These are phyloP conservation scores for Bombardia bombarda DNA, from an alignment of 495 filamentous ascomycete genomes.

Conservation along the genomic window DNA sequence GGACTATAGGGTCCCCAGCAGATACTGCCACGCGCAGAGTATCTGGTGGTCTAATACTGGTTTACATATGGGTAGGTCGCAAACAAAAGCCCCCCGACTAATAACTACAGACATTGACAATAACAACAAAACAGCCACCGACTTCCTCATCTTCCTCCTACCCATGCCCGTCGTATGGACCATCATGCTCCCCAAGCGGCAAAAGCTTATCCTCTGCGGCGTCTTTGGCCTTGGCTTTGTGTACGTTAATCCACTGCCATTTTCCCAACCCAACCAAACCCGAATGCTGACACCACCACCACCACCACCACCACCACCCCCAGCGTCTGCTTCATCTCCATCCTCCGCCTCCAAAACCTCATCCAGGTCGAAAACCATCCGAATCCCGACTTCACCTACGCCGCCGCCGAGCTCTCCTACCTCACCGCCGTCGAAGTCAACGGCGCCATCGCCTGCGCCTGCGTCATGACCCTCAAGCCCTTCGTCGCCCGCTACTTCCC, in stretches of 20 bases:
- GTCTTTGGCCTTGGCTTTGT: slow-evolving; percentile 29
- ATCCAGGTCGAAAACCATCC: slow-evolving; percentile 12
- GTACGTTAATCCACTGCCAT: slow-evolving; percentile 5
- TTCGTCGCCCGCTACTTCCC: slow-evolving; percentile 25
- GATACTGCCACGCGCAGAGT: slow-evolving; percentile 19
- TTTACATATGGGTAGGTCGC: slow-evolving; percentile 21
- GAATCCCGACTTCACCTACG: slow-evolving; percentile 20
- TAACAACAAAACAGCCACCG: slow-evolving; percentile 10
- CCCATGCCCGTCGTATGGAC: slow-evolving; percentile 31
- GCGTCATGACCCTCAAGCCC: slow-evolving; percentile 28
- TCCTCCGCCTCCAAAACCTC: slow-evolving; percentile 22
- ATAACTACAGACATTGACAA: not conserved
- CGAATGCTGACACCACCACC: not conserved
- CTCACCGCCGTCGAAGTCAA: slow-evolving; percentile 41
- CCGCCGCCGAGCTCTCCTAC: slow-evolving; percentile 20
- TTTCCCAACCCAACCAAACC: not conserved
- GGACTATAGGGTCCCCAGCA: slow-evolving; percentile 15
- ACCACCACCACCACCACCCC: not conserved
- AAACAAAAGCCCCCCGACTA: not conserved
- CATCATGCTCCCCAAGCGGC: slow-evolving; percentile 22
- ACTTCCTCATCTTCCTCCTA: slow-evolving; percentile 29
- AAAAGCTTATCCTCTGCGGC: slow-evolving; percentile 26
- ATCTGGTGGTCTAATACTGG: slow-evolving; percentile 28
- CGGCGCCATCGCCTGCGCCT: slow-evolving; percentile 35
- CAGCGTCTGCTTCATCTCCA: slow-evolving; percentile 27